Evolutionary conservation across 2,329 filamentous ascomycete genomes (phyloP).

Genomic region (Talaromyces atroroseus): DNA sequence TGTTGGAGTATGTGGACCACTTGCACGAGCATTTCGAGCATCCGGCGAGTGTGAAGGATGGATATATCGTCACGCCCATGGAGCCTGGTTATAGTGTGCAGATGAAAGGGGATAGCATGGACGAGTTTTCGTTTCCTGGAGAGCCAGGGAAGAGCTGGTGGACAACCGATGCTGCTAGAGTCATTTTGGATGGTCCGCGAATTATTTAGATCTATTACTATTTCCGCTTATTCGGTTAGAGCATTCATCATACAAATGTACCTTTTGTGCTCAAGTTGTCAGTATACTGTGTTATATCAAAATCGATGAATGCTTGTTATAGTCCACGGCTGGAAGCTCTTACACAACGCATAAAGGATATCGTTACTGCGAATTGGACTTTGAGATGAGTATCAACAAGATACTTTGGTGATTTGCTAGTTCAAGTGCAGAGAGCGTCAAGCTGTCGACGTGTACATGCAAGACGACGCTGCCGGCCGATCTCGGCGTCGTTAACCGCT

Average conservation of each 20-base stretch:
- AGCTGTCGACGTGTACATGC: not conserved
- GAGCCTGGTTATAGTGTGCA: conserved; percentile 86
- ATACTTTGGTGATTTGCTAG: no score
- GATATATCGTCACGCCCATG: conserved; percentile 79
- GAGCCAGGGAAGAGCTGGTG: conserved; percentile 78
- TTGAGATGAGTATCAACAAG: no score
- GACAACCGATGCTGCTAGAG: conserved; percentile 71
- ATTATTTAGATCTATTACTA: conserved; percentile 32
- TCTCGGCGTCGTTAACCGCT: not conserved
- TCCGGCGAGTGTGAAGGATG: conserved; percentile 72
- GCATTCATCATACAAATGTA: not conserved
- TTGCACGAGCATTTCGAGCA: conserved; percentile 89
- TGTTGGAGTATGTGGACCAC: conserved; percentile 89
- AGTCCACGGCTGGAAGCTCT: no score
- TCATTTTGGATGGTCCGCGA: conserved; percentile 58
- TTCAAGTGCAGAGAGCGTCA: no score
- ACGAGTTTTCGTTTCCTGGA: conserved; percentile 69
- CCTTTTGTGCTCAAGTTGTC: not conserved
- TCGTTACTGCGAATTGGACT: not conserved
- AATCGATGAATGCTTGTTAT: not conserved
- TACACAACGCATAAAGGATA: not conserved
- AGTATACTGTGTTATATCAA: not conserved
- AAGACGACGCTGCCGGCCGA: not conserved
- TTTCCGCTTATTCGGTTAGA: no score
- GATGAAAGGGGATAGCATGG: conserved; percentile 88